Evolutionary conservation across 768 basidiomycete species (phyloP), one percentile per base, ranked within the genome.

Genomic region (Nidularia sp.): DNA sequence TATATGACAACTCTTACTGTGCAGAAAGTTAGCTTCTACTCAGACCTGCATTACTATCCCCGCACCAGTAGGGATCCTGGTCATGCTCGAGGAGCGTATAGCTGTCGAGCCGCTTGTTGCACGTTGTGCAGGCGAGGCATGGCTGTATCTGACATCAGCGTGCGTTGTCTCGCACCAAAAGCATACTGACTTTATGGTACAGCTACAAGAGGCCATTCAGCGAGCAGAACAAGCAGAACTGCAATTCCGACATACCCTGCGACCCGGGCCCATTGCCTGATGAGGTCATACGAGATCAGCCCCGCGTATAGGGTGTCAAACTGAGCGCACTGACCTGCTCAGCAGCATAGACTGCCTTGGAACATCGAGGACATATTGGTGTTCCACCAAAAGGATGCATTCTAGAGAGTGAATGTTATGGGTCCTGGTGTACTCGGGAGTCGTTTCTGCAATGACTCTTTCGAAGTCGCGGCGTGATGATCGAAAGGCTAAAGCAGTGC

Each of bases 201-300:
- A 90, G 74, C 89, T 90, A 58, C 13, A 15, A 48, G 35, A 52
- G 46, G 39, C 42, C 45, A 48, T 51, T 39, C n/a, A 36, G 55
- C 9, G 25, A 6, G 43, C 31, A 49, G 29, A 29, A 35, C 51
- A 25, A 8, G 34, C 8, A 50, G 34, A 50, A 48, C 46, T 50
- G 43, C 51, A 47, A 53, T 31, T 46, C 29, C 18, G 55, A 57
- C 80, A 61, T 62, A 91, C 93, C 82, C 88, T 93, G 64, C 93
- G 81, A 22, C 88, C 93, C 49, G 93, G 93, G 15, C 93, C 93
- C 75, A 94, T 83, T 32, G 81, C 81, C 88, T 91, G 58, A 52
- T 51, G 22, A 45, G 44, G 22, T 45, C 12, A 45, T 12, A 35
- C 48, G 49, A 55, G 54, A 18, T 60, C 45, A 59, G 41, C 10